Conservation (phyloP, 345 rosid species). For the Adansonia digitata region DNA sequence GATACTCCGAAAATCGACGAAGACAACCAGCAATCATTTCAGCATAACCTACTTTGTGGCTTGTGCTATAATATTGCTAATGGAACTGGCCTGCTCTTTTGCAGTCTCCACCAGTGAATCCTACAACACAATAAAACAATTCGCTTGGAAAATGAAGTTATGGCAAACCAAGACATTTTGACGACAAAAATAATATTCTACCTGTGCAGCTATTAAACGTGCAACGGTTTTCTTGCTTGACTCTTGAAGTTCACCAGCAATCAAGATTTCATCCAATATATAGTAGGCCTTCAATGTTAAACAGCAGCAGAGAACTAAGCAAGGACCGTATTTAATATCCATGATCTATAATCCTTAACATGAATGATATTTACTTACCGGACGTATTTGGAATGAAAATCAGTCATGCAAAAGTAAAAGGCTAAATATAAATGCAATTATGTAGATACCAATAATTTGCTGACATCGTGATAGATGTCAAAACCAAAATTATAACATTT, state of each 20-base stretch:
- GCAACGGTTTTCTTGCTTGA: conserved; percentile 91
- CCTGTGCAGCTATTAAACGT: conserved; percentile 83
- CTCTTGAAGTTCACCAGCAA: conserved; percentile 97
- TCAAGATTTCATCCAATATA: conserved; percentile 80
- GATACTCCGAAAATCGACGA: neutral
- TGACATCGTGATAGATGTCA: neutral
- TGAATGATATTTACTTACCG: neutral
- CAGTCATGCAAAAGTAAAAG: neutral
- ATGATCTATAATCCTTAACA: neutral
- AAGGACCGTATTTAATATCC: neutral
- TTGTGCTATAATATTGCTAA: conserved; percentile 85
- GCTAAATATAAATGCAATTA: neutral
- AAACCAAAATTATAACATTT: neutral
- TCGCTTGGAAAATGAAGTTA: neutral
- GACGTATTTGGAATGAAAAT: neutral
- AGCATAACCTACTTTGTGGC: conserved; percentile 65
- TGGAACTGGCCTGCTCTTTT: conserved; percentile 83
- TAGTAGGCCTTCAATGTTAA: conserved; percentile 64
- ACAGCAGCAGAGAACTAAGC: conserved; percentile 14
- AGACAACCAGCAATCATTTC: neutral
- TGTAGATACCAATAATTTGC: neutral
- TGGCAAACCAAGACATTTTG: neutral
- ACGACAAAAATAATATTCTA: conserved; percentile 2
- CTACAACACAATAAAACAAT: conserved; percentile 29
- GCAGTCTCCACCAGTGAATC: conserved; percentile 93